Evolutionary conservation across 352 stramenopile genomes (phyloP), one percentile per base, ranked within the genome.

Genomic region (Lagenidium sp.): DNA sequence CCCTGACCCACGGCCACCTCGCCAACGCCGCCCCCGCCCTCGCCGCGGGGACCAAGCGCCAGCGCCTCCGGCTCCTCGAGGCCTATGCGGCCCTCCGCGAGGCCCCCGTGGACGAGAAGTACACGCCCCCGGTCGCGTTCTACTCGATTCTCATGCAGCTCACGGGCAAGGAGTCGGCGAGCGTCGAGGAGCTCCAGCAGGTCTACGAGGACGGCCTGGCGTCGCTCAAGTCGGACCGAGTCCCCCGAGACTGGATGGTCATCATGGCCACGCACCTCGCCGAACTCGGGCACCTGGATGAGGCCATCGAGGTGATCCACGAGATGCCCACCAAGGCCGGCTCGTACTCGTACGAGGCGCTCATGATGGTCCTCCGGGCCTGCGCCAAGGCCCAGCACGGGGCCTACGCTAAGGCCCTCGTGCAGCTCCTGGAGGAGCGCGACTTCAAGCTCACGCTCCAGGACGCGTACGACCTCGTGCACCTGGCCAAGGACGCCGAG

Each of bases 51-150:
- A 59, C 68, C 49, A 82, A 81, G 48, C 55, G 68, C 29, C 72
- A 85, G 48, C 72, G 68, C 19, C 50, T 77, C 43, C 54, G 67
- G 40, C 44, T 85, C 29, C 55, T 85, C 13, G 68, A 85, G 28
- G 66, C 61, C 31, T 85, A 77, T 55, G 50, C 54, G 6, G 22
- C 24, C 13, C 40, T 41, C 2, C 15, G 24, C 2, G n/a, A 29
- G 11, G 13, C 44, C 4, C 50, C 63, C 18, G 57, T 53, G 20
- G 51, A 57, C 38, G 46, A 29, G 16, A 44, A 49, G 10, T 85
- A 69, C 54, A 35, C 68, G 25, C 60, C 81, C 26, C 66, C 66
- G 21, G 53, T 56, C 15, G 20, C 52, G 23, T 74, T 65, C 41
- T 85, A 77, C 51, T 56, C 53, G 26, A 69, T 64, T 3, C 26